These are phyloP conservation scores for Polychytrium aggregatum DNA, from an alignment of 192 early-diverging fungal genomes.

Conservation along the genomic window DNA sequence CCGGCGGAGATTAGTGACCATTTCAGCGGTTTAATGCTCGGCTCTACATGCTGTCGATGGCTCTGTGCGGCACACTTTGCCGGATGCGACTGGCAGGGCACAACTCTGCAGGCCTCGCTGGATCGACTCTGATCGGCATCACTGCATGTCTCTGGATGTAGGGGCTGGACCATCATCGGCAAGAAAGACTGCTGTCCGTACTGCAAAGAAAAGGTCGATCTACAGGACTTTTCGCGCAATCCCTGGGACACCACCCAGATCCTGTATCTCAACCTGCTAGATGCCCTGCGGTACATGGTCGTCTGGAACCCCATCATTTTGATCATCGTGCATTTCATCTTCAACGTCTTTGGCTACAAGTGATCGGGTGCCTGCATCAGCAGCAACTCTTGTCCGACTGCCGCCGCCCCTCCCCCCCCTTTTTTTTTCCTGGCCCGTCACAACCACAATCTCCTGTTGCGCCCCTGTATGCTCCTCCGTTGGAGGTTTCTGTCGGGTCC, in stretches of 20 bases:
- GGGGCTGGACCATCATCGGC: constrained; percentile 40
- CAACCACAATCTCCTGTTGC: no score
- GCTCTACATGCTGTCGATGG: no score
- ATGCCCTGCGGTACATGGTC: constrained; percentile 36
- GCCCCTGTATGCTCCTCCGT: no score
- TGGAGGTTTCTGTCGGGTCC: no score
- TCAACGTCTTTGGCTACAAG: constrained; percentile 31
- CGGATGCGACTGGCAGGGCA: no score
- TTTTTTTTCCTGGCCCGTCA: no score
- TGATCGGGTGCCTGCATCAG: no score
- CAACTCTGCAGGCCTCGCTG: no score
- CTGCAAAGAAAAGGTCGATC: constrained; percentile 46
- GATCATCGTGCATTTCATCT: constrained; percentile 29
- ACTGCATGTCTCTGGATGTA: background rate
- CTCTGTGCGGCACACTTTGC: no score
- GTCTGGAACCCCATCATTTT: constrained; percentile 45
- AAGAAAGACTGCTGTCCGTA: constrained; percentile 45
- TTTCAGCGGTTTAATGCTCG: background rate
- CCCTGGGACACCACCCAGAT: constrained; percentile 40
- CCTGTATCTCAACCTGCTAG: constrained; percentile 33
- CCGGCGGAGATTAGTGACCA: background rate
- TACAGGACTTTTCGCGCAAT: constrained; percentile 29
- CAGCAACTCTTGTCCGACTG: no score
- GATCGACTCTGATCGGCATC: no score
- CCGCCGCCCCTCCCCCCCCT: no score